These are phyloP conservation scores for Ophiostoma australiae DNA, from an alignment of 2,329 filamentous ascomycete genomes.

Conservation along the genomic window DNA sequence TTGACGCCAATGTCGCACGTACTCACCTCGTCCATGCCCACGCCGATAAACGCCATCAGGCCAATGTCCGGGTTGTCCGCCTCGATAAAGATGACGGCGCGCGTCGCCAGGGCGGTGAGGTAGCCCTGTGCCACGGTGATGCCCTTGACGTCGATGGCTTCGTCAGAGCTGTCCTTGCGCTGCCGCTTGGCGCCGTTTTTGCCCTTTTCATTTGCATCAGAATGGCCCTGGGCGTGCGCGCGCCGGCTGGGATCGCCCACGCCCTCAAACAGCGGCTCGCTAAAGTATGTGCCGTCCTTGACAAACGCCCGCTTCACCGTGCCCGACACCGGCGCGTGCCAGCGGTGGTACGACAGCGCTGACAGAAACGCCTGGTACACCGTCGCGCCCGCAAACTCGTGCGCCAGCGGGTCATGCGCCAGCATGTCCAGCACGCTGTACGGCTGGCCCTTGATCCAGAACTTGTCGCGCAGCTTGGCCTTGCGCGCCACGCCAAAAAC, in stretches of 20 bases:
- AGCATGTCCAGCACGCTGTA: constrained; percentile 64
- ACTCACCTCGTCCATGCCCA: constrained; percentile 74
- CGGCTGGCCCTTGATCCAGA: constrained; percentile 66
- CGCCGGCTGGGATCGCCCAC: constrained; percentile 24
- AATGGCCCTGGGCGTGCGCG: neutral
- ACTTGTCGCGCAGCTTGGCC: constrained; percentile 53
- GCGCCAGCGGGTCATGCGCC: constrained; percentile 47
- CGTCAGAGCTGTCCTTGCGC: constrained; percentile 29
- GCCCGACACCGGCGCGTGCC: constrained; percentile 65
- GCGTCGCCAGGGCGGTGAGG: constrained; percentile 60
- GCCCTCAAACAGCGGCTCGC: constrained; percentile 47
- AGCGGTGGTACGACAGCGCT: constrained; percentile 64
- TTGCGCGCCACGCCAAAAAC: constrained; percentile 49
- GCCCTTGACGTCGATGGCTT: constrained; percentile 40
- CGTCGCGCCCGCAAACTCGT: constrained; percentile 57
- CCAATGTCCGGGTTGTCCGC: constrained; percentile 64
- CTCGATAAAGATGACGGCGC: constrained; percentile 65
- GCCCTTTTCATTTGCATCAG: neutral
- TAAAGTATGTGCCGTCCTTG: constrained; percentile 63
- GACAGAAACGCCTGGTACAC: constrained; percentile 68
- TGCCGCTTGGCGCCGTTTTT: neutral
- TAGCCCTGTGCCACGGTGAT: constrained; percentile 58
- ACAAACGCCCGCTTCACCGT: constrained; percentile 54
- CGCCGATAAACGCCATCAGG: constrained; percentile 62
- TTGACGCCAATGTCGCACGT: constrained; percentile 66